Evolutionary conservation across 164 flowering plant genomes (phyloP).

Genomic region (Dillenia turbinata): DNA sequence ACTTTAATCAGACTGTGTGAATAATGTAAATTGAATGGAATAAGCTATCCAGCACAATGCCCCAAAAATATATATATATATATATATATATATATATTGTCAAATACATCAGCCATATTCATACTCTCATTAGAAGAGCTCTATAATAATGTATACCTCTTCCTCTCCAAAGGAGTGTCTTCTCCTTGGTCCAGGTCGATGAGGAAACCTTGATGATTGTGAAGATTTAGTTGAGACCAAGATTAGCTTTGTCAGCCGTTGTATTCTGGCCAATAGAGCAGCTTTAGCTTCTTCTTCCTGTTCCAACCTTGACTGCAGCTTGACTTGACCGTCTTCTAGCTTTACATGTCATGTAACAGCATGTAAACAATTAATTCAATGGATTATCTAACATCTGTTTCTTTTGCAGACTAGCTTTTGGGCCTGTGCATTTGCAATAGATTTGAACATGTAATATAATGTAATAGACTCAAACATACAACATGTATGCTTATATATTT

Average conservation of each 20-base stretch:
- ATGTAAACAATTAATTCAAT: not conserved
- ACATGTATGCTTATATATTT: too few relatives aligned
- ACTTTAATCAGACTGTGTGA: slow-evolving; percentile 13
- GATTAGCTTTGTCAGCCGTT: slow-evolving; percentile 84
- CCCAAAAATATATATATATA: too few relatives aligned
- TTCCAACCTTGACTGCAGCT: slow-evolving; percentile 89
- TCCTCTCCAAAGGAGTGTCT: slow-evolving; percentile 99
- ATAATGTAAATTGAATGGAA: not conserved
- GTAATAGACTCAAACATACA: too few relatives aligned
- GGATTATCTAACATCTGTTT: too few relatives aligned
- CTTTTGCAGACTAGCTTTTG: too few relatives aligned
- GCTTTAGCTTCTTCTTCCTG: slow-evolving; percentile 99
- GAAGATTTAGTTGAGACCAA: slow-evolving; percentile 83
- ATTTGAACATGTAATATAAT: too few relatives aligned
- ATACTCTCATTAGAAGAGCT: not conserved
- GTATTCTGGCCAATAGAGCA: slow-evolving; percentile 87
- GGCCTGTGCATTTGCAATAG: too few relatives aligned
- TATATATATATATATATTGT: too few relatives aligned
- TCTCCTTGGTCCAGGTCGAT: slow-evolving; percentile 72
- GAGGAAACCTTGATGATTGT: slow-evolving; percentile 66
- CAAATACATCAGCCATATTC: not conserved
- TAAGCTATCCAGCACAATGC: not conserved
- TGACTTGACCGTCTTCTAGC: slow-evolving; percentile 96
- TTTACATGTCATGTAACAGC: slow-evolving; percentile 33
- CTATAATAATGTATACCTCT: slow-evolving; percentile 48